Evolutionary conservation across 208 protist genomes (phyloP).

Genomic region (Acanthamoeba quina): DNA sequence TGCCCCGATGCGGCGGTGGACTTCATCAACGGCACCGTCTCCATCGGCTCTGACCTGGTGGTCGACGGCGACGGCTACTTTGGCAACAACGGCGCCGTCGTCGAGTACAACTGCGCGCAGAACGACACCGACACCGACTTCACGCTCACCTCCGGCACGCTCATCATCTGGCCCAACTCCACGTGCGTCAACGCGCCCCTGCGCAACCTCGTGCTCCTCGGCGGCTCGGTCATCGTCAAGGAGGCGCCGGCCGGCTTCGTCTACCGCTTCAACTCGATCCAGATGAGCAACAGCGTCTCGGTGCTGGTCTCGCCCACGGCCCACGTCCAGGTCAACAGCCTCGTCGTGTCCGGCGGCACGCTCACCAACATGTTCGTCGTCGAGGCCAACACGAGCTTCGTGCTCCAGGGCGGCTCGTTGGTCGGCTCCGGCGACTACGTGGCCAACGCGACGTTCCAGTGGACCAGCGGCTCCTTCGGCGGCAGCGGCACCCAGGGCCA

Average conservation of each 20-base stretch:
- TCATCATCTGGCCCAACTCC: constrained; percentile 69
- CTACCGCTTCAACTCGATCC: constrained; percentile 70
- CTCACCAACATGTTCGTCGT: constrained; percentile 21
- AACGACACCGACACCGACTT: constrained; percentile 65
- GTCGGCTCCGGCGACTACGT: constrained; percentile 22
- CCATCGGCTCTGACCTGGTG: constrained; percentile 12
- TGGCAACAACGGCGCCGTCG: neutral
- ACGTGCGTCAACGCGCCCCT: constrained; percentile 32
- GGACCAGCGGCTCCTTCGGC: constrained; percentile 39
- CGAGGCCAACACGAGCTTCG: constrained; percentile 43
- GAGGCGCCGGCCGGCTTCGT: constrained; percentile 43
- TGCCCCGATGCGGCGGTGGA: constrained; percentile 10
- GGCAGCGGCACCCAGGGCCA: neutral
- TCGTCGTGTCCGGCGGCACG: constrained; percentile 20
- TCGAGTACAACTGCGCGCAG: constrained; percentile 46
- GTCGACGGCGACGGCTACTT: constrained; percentile 22
- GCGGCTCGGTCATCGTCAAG: constrained; percentile 50
- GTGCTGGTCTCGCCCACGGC: constrained; percentile 1
- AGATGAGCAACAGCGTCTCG: constrained; percentile 56
- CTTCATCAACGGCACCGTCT: constrained; percentile 39
- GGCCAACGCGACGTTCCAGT: neutral
- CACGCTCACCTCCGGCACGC: constrained; percentile 39
- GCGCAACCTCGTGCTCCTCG: constrained; percentile 57
- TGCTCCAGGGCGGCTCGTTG: constrained; percentile 37
- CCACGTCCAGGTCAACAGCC: constrained; percentile 36